Evolutionary conservation across 495 filamentous ascomycete genomes (phyloP), one percentile per base, ranked within the genome.

Genomic region (Monascus purpureus): DNA sequence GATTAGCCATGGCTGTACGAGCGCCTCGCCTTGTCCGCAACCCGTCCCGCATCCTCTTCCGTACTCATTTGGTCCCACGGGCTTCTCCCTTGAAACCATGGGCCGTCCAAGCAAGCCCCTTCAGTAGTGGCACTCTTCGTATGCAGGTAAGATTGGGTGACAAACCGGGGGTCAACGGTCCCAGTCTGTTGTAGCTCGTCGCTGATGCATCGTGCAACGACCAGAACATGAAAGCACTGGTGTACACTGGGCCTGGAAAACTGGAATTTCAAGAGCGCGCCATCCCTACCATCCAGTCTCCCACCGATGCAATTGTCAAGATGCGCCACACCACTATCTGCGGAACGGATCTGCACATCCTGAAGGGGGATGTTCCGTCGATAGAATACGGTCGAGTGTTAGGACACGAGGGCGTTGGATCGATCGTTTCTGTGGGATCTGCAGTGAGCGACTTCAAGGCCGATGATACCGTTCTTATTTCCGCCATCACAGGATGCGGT

Each of bases 401-500:
- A 1, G 82, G 83, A 27, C 80, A 92, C 49, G 81, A 88, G 38
- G 85, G 83, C 52, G 80, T 76, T 47, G 81, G 83, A 20, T 54
- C 74, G 16, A 73, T 87, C 9, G 75, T 82, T 16, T 54, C 66
- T 15, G 61, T 82, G n/a, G 83, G 82, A 1, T 39, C 67, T 0
- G 65, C 36, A 0, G 73, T 83, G 6, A 69, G 46, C 19, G 59
- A 51, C 6, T 52, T 76, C n/a, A 36, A 36, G 17, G 46, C 55
- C 33, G 50, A 61, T 26, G 50, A 68, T 15, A 38, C 25, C 8
- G 59, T 67, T 2, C 31, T 67, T 6, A 55, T 63, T 25, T 51
- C 51, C 13, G 61, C 52, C 28, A 61, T 65, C 32, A 47, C 41
- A 9, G 38, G 46, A 14, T 64, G 59, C 32, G 54, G 49, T 0